Conservation (phyloP, 805 yeast species). For the Cephaloascus albidus region DNA sequence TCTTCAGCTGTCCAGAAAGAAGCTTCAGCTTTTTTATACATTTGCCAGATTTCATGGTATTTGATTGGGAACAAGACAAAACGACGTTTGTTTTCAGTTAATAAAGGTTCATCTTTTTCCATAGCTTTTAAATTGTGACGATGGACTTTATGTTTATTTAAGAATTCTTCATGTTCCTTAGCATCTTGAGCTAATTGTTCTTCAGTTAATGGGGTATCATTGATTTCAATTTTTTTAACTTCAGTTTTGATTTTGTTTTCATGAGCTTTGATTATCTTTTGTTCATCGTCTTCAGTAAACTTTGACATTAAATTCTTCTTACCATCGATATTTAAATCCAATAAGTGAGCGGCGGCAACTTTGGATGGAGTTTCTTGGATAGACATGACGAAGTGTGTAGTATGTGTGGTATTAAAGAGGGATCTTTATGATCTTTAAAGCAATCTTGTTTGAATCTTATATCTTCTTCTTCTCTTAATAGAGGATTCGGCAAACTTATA, state of each 20-base stretch:
- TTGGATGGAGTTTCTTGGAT: constrained; percentile 66
- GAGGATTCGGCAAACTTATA: no score
- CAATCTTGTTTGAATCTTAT: no score
- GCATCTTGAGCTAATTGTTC: constrained; percentile 15
- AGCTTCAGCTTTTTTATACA: constrained; percentile 98
- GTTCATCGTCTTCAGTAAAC: not conserved
- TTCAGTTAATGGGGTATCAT: constrained; percentile 11
- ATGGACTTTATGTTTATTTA: constrained; percentile 55
- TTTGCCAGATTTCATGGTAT: constrained; percentile 97
- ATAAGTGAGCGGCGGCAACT: constrained; percentile 47
- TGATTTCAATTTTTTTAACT: constrained; percentile 6
- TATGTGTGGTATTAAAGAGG: no score
- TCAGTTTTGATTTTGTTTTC: not conserved
- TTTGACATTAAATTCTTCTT: constrained; percentile 25
- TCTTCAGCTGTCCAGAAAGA: constrained; percentile 99
- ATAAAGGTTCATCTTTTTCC: constrained; percentile 85
- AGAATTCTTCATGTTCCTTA: constrained; percentile 44
- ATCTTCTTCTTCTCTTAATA: no score
- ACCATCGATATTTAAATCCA: constrained; percentile 27
- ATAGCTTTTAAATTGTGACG: constrained; percentile 63
- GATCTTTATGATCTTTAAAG: no score
- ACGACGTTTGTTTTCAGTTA: constrained; percentile 76
- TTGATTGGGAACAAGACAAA: constrained; percentile 93
- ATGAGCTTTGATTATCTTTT: constrained; percentile 1
- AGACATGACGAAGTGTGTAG: no score